These are phyloP conservation scores for Fagopyrum homotropicum DNA, from an alignment of 148 eudicot species.

Conservation along the genomic window DNA sequence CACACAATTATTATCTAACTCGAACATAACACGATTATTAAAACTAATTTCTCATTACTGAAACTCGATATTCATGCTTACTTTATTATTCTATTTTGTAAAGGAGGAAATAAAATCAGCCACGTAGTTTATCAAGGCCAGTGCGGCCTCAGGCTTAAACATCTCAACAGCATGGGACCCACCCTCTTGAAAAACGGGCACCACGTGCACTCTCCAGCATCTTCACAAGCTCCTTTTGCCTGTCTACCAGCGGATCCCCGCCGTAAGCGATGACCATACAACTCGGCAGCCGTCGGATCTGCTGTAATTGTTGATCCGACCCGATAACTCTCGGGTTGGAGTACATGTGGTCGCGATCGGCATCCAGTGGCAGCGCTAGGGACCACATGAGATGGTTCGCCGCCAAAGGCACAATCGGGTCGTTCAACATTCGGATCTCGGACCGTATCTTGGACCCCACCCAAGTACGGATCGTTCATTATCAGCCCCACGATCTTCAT, in stretches of 20 bases:
- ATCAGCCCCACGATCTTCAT: constrained; percentile 66
- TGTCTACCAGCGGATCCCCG: constrained; percentile 64
- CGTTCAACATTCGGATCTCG: constrained; percentile 30
- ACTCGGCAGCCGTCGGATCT: constrained; percentile 58
- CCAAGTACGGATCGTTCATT: constrained; percentile 62
- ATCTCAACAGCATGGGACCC: constrained; percentile 72
- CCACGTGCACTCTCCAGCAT: constrained; percentile 57
- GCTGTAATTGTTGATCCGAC: constrained; percentile 13
- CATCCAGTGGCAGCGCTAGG: constrained; percentile 52
- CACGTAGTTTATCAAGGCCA: constrained; percentile 34
- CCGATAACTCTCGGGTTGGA: constrained; percentile 32
- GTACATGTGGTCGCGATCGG: constrained; percentile 58
- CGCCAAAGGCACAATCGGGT: constrained; percentile 37
- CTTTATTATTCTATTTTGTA: not conserved
- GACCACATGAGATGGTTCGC: constrained; percentile 55
- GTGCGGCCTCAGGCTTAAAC: constrained; percentile 40
- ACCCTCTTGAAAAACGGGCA: constrained; percentile 30
- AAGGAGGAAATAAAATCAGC: constrained; percentile 5
- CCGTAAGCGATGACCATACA: constrained; percentile 46
- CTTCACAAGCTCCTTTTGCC: constrained; percentile 52
- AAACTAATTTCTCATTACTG: too few relatives aligned
- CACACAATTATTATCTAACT: too few relatives aligned
- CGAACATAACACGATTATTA: too few relatives aligned
- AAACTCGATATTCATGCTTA: too few relatives aligned
- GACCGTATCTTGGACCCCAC: constrained; percentile 47